Base-by-base conservation (phyloP, 306 rosid genomes). In the Cicer yamashitae region DNA sequence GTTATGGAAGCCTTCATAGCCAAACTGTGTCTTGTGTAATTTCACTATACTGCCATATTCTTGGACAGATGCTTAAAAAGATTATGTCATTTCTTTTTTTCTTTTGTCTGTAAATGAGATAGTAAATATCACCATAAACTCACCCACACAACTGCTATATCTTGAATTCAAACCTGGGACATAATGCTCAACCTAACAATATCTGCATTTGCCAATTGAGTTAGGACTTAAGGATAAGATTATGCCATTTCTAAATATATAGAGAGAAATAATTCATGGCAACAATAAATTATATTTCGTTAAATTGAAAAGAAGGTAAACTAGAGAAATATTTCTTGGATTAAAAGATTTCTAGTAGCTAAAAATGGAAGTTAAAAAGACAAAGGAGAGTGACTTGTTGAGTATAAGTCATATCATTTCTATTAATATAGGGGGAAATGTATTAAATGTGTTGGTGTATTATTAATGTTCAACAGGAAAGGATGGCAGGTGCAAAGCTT, bases 401-500 rank as follows among this genome's bases (percentile, higher is more conserved):
- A 76, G n/a, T 73, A 15, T 40, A 30, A 70, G 48, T 17, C 76
- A 22, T 52, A 47, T 71, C 8, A 62, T 25, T 71, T 47, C 47
- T 82, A n/a, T 53, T 72, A 13, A 62, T 41, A 4, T 18, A 22
- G 1, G 38, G 13, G 37, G 8, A 45, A 38, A n/a, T 45, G 61
- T 47, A 45, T 52, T 4, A 40, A 7, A 30, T 53, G 43, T 61
- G 7, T 46, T 71, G 75, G 67, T 73, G 54, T 43, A 76, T 20
- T 30, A 48, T 45, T 80, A n/a, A 17, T 75, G 67, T 81, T 75
- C 10, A 77, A 67, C 86, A 92, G 96, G 98, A 91, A 83, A 91
- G 87, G 81, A 74, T 91, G 86, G 98, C 87, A 39, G 89, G 96
- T 14, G 96, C 96, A 34, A 91, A 86, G 90, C 82, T 94, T 69